Evolutionary conservation across 139 green algal species (phyloP), one percentile per base, ranked within the genome.

Genomic region (Picochlorum sp.): DNA sequence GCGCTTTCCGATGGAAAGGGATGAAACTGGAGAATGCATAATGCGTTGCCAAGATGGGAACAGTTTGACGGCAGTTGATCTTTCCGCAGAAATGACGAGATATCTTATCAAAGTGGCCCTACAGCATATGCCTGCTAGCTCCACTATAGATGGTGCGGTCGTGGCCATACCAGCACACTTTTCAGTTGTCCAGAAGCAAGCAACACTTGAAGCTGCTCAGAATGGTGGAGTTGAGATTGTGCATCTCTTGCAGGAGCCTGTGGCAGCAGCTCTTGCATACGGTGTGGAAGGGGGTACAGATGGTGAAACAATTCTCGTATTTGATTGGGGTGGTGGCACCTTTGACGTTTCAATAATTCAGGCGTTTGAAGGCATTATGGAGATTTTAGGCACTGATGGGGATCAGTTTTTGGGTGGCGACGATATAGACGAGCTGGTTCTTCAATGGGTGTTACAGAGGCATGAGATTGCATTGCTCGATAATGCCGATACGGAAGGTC

Each of bases 291-390:
- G 60, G 33, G 57, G 59, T 37, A 61, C 29, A 18, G 73, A 59
- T 31, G 68, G 57, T 12, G 62, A 69, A 25, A 84, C 75, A 0
- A 59, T 93, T 41, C 75, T 94, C 25, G 86, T 95, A 53, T 79
- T 90, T 63, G 86, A 95, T 61, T 63, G 93, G 25, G 86, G 86
- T 1, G 86, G 86, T 4, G 86, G 86, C 33, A 95, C 86, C 0
- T 76, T 81, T 37, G 86, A 95, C 47, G 54, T 93, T 24, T 62
- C 50, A 57, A 33, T 95, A 4, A 58, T 95, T 7, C 85, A 94
- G 29, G 73, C 64, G 1, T 91, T 89, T 61, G 85, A 91, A 29
- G 85, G 71, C 14, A 70, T 75, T 32, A 55, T 86, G 50, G 68
- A 90, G 64, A 80, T 92, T 32, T 41, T 94, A 40, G 61, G 64